Evolutionary conservation across 148 eudicot species (phyloP).

Genomic region (Silene latifolia): DNA sequence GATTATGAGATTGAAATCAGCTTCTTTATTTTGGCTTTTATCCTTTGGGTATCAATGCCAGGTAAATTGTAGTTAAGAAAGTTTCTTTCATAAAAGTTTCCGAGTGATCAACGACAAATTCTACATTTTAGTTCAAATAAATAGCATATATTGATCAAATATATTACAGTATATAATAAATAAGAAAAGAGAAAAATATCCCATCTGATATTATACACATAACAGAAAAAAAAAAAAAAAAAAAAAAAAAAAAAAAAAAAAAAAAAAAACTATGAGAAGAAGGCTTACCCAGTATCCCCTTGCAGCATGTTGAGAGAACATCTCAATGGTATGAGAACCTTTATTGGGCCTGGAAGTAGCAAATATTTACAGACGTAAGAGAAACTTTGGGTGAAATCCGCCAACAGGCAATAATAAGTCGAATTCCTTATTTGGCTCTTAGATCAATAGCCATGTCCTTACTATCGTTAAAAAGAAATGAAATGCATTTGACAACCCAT

Average conservation of each 20-base stretch:
- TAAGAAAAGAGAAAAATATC: background rate
- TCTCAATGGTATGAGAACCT: slow-evolving; percentile 53
- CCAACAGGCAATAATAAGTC: background rate
- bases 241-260: background rate
- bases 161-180: background rate
- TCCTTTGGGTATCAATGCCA: background rate
- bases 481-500: slow-evolving; percentile 55
- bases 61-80: background rate
- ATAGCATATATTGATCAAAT: background rate
- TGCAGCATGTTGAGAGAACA: slow-evolving; percentile 94
- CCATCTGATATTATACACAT: background rate
- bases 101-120: background rate
- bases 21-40: background rate
- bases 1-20: background rate
- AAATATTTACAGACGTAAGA: slow-evolving; percentile 24
- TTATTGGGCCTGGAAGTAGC: slow-evolving; percentile 32
- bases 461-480: slow-evolving; percentile 66
- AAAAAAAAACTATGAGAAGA: background rate
- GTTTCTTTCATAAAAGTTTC: background rate
- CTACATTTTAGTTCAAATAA: background rate
- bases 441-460: slow-evolving; percentile 8
- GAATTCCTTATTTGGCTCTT: background rate
- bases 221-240: background rate
- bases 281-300: slow-evolving; percentile 92
- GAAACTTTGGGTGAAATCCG: background rate